Percentiles rank a stretch among this genome's conserved stretches.
Evolutionary conservation across 129 eudicot species (phyloP).

Genomic region (Flaveria sonorensis): DNA sequence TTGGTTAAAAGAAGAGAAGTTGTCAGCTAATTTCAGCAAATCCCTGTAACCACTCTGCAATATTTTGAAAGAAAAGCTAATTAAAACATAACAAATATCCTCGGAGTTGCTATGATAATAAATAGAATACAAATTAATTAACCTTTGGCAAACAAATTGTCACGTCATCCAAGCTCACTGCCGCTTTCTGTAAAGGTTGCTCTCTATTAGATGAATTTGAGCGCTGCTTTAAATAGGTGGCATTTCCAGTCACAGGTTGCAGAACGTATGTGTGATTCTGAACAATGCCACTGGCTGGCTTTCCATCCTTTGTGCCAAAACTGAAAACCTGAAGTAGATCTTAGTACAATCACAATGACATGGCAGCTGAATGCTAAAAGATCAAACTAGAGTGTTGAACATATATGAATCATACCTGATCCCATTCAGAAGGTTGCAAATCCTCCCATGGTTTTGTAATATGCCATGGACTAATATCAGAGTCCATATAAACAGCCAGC

Average conservation of each 20-base stretch:
- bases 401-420: slow-evolving; percentile 55
- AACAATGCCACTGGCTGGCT: slow-evolving; percentile 51
- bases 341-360: slow-evolving; percentile 27
- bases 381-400: slow-evolving; percentile 12
- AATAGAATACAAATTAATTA: slow-evolving; percentile 20
- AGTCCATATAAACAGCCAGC: slow-evolving; percentile 85
- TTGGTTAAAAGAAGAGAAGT: slow-evolving; percentile 88
- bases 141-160: slow-evolving; percentile 94
- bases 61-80: slow-evolving; percentile 4
- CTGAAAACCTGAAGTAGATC: slow-evolving; percentile 67
- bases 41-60: slow-evolving; percentile 89
- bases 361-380: slow-evolving; percentile 8
- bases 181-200: slow-evolving; percentile 79
- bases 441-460: slow-evolving; percentile 81
- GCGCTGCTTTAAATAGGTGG: slow-evolving; percentile 67
- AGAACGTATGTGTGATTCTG: slow-evolving; percentile 68
- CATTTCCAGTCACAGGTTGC: slow-evolving; percentile 94
- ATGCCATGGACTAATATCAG: slow-evolving; percentile 86
- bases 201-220: slow-evolving; percentile 49
- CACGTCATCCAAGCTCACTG: slow-evolving; percentile 86
- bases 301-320: slow-evolving; percentile 81
- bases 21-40: slow-evolving; percentile 86
- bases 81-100: slow-evolving; percentile 1
- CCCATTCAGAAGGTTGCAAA: slow-evolving; percentile 82
- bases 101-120: slow-evolving; percentile 13